Conservation (phyloP, 2,329 filamentous ascomycete species). For the Aquanectria penicillioides region DNA sequence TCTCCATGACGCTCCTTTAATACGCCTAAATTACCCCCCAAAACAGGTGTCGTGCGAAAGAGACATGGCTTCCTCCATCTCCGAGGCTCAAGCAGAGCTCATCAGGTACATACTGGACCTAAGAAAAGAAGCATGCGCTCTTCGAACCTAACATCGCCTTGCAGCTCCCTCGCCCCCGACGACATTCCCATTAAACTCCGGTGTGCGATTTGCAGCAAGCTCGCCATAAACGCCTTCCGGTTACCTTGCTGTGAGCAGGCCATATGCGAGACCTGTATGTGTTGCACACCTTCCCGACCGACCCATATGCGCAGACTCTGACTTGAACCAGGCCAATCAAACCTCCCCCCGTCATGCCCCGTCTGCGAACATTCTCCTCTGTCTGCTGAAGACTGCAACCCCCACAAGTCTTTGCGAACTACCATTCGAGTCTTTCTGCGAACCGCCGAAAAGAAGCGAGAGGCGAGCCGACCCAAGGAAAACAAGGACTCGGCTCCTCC, state of each 20-base stretch:
- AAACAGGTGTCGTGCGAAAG: constrained; percentile 29
- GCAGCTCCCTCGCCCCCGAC: constrained; percentile 80
- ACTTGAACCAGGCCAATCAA: constrained; percentile 72
- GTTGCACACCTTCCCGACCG: constrained; percentile 8
- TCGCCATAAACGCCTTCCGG: constrained; percentile 90
- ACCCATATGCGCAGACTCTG: constrained; percentile 11
- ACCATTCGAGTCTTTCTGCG: constrained; percentile 93
- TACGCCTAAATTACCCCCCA: constrained; percentile 32
- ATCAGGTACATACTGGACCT: constrained; percentile 59
- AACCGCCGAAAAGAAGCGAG: constrained; percentile 89
- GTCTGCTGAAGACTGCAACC: constrained; percentile 84
- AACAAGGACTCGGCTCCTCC: constrained; percentile 51
- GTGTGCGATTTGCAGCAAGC: constrained; percentile 91
- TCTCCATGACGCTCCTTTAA: constrained; percentile 39
- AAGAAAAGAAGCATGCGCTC: not conserved
- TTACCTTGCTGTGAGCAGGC: constrained; percentile 95
- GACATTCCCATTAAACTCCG: constrained; percentile 96
- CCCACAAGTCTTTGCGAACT: constrained; percentile 89
- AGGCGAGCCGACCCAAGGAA: constrained; percentile 68
- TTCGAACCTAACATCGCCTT: constrained; percentile 21
- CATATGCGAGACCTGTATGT: constrained; percentile 86
- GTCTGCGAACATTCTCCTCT: constrained; percentile 94
- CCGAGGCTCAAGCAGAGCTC: constrained; percentile 66
- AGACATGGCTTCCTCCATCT: constrained; percentile 51
- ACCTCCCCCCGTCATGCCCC: constrained; percentile 82